Base-by-base conservation (phyloP, 768 basidiomycete genomes). In the Tylopilus intermedius region DNA sequence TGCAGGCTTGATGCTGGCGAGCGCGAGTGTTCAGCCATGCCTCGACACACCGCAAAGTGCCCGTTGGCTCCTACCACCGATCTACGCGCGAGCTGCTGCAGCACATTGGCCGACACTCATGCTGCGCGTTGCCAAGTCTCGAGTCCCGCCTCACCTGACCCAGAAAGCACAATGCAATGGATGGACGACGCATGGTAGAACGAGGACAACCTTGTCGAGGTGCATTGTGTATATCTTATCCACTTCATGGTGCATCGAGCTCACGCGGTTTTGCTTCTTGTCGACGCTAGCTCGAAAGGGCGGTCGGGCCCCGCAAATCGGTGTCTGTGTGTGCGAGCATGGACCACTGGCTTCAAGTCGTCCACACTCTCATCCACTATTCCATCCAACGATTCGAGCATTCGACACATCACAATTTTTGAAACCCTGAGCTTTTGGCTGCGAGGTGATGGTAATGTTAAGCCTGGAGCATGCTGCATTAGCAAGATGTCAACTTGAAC, bases 1-100 rank as follows among this genome's bases (percentile, higher is more conserved):
- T 91, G 90, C 56, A 95, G 95, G 1, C 92, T 97, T 72, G 95
- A 99, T 59, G 94, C 94, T 0, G 90, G 86, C 47, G 88, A 94
- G 63, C 92, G 96, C 62, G 95, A 99, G 64, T 84, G 86, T 56
- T 72, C 80, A 11, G 85, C 83, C 3, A 99, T 99, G 95, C 92
- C 90, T 26, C 76, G 95, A 13, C 94, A 99, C 64, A 79, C 33
- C 84, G 92, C 15, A 87, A 86, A 56, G 91, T 97, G 0, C 94
- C 94, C 0, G 76, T 83, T 0, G 82, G 83, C 0, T 96, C 96
- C 69, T 98, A 88, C 67, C 72, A 86, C 59, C 85, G 81, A 9
- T 95, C 96, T 61, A 83, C 91, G 0, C 75, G 70, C 5, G 92
- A 95, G 18, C 18, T 18, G 18, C 18, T 18, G 18, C 18, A 18